phyloP scores from a whole-genome alignment of 1,284 basidiomycete species.

The Trichosporon coremiiforme region DNA sequence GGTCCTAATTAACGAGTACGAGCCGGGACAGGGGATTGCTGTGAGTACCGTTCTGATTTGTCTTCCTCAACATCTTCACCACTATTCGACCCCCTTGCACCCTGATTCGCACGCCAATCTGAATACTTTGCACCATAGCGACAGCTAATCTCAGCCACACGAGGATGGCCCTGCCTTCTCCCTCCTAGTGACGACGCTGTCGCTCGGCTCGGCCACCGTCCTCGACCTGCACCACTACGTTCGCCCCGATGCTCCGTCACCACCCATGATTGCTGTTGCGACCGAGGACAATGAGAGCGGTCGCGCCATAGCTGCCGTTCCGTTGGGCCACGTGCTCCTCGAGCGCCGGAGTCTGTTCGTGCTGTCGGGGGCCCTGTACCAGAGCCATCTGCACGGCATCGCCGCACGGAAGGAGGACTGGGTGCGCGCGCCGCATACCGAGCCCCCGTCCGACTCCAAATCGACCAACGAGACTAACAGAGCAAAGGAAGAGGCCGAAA shows the following conservation, averaged over 20 bases:
- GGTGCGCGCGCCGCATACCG: constrained; percentile 31
- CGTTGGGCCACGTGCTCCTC: constrained; percentile 72
- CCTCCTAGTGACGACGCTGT: constrained; percentile 85
- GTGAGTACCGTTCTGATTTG: constrained; percentile 57
- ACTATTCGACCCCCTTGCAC: too few relatives aligned
- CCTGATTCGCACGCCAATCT: too few relatives aligned
- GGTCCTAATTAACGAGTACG: constrained; percentile 86
- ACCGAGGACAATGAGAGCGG: constrained; percentile 27
- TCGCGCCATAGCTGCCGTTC: constrained; percentile 65
- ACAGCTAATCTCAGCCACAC: constrained; percentile 68
- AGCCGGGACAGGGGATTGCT: constrained; percentile 88
- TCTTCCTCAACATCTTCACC: too few relatives aligned
- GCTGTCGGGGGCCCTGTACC: constrained; percentile 70
- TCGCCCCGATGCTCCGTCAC: constrained; percentile 47
- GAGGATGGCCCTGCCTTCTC: constrained; percentile 88
- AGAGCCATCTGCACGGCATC: constrained; percentile 73
- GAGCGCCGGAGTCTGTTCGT: constrained; percentile 80
- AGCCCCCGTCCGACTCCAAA: neutral
- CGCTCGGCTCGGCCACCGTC: constrained; percentile 77
- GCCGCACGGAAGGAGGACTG: constrained; percentile 62
- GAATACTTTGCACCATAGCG: too few relatives aligned
- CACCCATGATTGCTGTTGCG: constrained; percentile 43
- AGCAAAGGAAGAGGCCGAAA: neutral
- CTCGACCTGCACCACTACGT: constrained; percentile 81
- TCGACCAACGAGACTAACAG: constrained; percentile 18